Conservation (phyloP, 108 stramenopile species). For the Cyclotella distinguenda region DNA sequence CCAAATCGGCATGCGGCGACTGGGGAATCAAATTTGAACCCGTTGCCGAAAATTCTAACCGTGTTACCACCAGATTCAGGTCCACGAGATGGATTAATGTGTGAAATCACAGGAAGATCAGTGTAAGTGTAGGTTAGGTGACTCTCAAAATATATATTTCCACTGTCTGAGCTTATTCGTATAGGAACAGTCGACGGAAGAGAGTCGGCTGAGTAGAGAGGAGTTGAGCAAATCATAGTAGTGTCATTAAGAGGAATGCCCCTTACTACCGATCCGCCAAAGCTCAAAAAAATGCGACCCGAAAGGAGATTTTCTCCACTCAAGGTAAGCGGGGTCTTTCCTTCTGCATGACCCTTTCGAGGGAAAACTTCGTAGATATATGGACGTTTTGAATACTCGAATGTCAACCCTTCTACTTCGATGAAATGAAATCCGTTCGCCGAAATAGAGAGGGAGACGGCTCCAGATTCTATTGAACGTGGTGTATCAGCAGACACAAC, state of each 20-base stretch:
- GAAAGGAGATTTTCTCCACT: background rate
- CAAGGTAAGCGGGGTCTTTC: background rate
- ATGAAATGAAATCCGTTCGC: constrained; percentile 4
- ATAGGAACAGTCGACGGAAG: background rate
- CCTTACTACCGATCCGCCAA: background rate
- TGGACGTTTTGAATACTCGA: background rate
- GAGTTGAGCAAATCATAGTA: background rate
- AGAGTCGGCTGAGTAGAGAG: background rate
- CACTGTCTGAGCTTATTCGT: constrained; percentile 6
- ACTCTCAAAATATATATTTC: constrained; percentile 4
- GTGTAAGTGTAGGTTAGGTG: background rate
- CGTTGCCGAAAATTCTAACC: background rate
- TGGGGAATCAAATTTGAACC: background rate
- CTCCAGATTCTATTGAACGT: too few relatives aligned
- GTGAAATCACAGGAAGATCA: background rate
- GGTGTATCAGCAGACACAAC: too few relatives aligned
- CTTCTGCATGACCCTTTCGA: background rate
- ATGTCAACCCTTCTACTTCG: background rate
- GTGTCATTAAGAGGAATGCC: constrained; percentile 9
- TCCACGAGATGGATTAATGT: background rate
- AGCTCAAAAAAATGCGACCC: background rate
- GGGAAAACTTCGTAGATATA: background rate
- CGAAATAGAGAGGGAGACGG: background rate
- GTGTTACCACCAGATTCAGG: constrained; percentile 2
- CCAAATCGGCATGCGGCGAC: constrained; percentile 12